A percentile compares a stretch with the other conserved stretches of the same genome.
Evolutionary conservation across 306 rosid species (phyloP).

Genomic region (Sindora glabra): DNA sequence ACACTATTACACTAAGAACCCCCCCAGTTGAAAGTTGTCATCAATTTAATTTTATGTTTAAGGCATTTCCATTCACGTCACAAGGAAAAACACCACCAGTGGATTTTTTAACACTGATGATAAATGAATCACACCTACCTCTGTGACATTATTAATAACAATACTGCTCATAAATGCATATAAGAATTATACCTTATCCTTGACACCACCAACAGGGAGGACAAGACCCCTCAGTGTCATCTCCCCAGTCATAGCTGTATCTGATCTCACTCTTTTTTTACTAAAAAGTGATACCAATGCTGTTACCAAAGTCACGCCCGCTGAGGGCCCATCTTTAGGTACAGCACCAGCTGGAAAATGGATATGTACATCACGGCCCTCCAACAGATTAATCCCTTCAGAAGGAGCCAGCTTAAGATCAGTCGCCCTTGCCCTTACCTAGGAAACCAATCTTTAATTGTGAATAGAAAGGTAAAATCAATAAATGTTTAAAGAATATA

Average conservation of each 20-base stretch:
- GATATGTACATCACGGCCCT: conserved; percentile 87
- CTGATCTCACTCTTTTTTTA: conserved; percentile 74
- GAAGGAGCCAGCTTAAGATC: conserved; percentile 68
- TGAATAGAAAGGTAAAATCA: conserved; percentile 19
- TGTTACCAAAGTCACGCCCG: conserved; percentile 97
- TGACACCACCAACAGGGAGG: conserved; percentile 94
- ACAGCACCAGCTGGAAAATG: conserved; percentile 99
- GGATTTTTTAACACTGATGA: neutral
- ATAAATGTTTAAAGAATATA: neutral
- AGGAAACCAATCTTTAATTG: conserved; percentile 7
- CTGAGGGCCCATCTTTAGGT: conserved; percentile 99
- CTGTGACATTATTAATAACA: neutral
- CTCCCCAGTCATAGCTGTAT: conserved; percentile 99
- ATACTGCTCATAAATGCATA: neutral
- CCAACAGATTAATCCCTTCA: conserved; percentile 59
- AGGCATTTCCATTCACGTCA: neutral
- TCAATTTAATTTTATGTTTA: too few species aligned
- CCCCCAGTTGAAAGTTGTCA: neutral
- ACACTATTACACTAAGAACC: neutral
- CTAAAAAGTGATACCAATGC: conserved; percentile 88
- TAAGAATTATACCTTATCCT: conserved; percentile 70
- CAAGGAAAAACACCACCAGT: conserved; percentile 10
- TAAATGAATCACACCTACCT: neutral
- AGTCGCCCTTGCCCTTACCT: conserved; percentile 85
- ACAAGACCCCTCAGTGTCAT: conserved; percentile 97